Evolutionary conservation across 495 filamentous ascomycete species (phyloP).

Genomic region (Aspergillus ellipticus): DNA sequence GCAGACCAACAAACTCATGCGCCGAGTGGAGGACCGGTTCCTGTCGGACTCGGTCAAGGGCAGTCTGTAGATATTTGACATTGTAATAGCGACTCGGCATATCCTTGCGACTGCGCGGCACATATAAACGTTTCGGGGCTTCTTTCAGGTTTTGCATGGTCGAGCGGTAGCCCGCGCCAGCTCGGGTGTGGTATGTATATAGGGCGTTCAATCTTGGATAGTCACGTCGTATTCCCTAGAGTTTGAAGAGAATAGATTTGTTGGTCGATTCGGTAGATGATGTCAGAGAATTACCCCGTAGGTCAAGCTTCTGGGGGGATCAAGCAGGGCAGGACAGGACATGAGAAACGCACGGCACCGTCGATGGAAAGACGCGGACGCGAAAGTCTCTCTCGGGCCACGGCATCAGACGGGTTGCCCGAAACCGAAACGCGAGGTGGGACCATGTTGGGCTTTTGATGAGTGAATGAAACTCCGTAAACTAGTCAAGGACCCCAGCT

Average conservation of each 20-base stretch:
- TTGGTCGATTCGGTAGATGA: neutral
- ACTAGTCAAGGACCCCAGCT: neutral
- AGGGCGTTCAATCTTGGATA: conserved; percentile 19
- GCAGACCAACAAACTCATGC: conserved; percentile 91
- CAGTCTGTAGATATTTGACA: conserved; percentile 33
- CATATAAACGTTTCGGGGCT: neutral
- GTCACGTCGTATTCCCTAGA: conserved; percentile 3
- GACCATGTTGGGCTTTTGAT: neutral
- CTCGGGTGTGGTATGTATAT: conserved; percentile 12
- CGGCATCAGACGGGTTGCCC: no score
- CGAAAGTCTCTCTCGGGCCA: no score
- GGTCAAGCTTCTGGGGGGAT: no score
- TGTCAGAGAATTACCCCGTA: no score
- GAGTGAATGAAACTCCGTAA: neutral
- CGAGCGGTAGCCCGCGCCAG: neutral
- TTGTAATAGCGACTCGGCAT: neutral
- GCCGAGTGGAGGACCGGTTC: conserved; percentile 68
- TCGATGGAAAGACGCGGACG: no score
- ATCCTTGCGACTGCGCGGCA: neutral
- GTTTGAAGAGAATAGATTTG: conserved; percentile 10
- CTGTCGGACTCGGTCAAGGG: conserved; percentile 48
- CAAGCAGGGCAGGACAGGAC: no score
- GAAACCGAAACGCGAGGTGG: neutral
- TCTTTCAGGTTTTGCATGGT: conserved; percentile 1
- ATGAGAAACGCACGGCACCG: neutral